Evolutionary conservation across 768 basidiomycete species (phyloP).

Genomic region (Lactarius hatsudake): DNA sequence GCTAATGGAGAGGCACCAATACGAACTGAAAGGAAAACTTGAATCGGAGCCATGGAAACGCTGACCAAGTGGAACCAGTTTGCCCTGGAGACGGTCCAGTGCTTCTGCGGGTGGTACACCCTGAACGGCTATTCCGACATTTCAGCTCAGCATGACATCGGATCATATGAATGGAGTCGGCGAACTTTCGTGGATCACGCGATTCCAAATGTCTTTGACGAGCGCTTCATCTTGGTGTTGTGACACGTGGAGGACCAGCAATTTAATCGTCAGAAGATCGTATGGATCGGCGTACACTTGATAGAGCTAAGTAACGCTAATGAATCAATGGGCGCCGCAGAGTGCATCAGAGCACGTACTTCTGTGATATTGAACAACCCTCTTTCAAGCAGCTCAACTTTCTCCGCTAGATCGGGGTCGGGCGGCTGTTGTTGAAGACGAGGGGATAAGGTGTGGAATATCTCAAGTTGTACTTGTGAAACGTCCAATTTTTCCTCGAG

Average conservation of each 20-base stretch:
- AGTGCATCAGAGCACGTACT: constrained; percentile 45
- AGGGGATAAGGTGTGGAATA: constrained; percentile 64
- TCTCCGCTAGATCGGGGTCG: constrained; percentile 54
- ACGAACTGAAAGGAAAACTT: constrained; percentile 84
- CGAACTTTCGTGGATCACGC: constrained; percentile 78
- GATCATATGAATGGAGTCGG: constrained; percentile 10
- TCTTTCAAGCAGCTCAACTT: constrained; percentile 56
- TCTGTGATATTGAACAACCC: constrained; percentile 79
- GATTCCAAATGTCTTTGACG: constrained; percentile 84
- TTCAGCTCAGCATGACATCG: background rate
- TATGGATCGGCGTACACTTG: constrained; percentile 86
- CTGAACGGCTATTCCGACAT: constrained; percentile 46
- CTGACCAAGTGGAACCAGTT: constrained; percentile 70
- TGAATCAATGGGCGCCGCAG: constrained; percentile 4
- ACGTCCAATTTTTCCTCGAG: constrained; percentile 97
- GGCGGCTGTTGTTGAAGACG: constrained; percentile 51
- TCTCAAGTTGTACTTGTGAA: constrained; percentile 93
- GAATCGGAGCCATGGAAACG: constrained; percentile 89
- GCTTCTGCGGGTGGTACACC: constrained; percentile 52
- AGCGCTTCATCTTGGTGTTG: constrained; percentile 85
- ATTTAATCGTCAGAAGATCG: constrained; percentile 75
- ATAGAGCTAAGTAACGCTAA: constrained; percentile 59
- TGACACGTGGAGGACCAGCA: constrained; percentile 90
- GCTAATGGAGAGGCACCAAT: background rate
- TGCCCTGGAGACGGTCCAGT: constrained; percentile 62